A percentile compares a stretch with the other conserved stretches of the same genome.
Conservation (phyloP, 2,329 filamentous ascomycete species). For the Drechslerella dactyloides region DNA sequence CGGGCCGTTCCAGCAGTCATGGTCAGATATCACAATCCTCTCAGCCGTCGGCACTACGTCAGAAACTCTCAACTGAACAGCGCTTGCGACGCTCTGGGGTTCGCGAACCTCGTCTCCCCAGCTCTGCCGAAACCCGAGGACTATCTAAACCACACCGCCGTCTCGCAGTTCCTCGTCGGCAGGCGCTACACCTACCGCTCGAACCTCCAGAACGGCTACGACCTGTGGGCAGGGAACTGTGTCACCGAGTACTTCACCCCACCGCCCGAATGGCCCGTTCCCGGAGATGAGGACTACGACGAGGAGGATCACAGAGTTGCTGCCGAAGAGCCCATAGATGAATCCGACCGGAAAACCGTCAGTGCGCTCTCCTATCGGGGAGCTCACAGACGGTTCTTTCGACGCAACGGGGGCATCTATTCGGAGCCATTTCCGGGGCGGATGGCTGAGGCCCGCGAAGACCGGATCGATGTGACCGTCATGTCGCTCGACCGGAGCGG, state of each 20-base stretch:
- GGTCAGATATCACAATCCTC: slow-evolving; percentile 46
- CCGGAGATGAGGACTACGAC: slow-evolving; percentile 42
- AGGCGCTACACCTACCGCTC: slow-evolving; percentile 37
- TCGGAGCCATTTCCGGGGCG: slow-evolving; percentile 36
- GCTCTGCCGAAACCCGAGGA: slow-evolving; percentile 40
- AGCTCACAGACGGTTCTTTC: slow-evolving; percentile 40
- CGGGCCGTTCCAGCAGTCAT: slow-evolving; percentile 16
- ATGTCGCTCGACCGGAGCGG: slow-evolving; percentile 46
- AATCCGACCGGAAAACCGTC: slow-evolving; percentile 40
- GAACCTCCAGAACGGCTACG: slow-evolving; percentile 45
- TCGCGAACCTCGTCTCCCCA: slow-evolving; percentile 44
- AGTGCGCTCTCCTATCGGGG: slow-evolving; percentile 37
- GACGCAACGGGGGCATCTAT: slow-evolving; percentile 47
- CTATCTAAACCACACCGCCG: slow-evolving; percentile 41
- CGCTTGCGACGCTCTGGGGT: slow-evolving; percentile 39
- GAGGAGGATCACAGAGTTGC: slow-evolving; percentile 45
- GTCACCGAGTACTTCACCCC: slow-evolving; percentile 47
- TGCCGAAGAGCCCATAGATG: slow-evolving; percentile 45
- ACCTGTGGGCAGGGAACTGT: slow-evolving; percentile 42
- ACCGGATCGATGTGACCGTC: slow-evolving; percentile 41
- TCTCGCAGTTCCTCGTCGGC: slow-evolving; percentile 44
- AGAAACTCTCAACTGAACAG: slow-evolving; percentile 47
- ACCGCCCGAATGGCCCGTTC: slow-evolving; percentile 38
- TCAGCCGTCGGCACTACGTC: slow-evolving; percentile 45
- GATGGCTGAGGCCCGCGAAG: slow-evolving; percentile 23